Conservation (phyloP, 129 eudicot species). For the Rutidosis leptorrhynchoides region DNA sequence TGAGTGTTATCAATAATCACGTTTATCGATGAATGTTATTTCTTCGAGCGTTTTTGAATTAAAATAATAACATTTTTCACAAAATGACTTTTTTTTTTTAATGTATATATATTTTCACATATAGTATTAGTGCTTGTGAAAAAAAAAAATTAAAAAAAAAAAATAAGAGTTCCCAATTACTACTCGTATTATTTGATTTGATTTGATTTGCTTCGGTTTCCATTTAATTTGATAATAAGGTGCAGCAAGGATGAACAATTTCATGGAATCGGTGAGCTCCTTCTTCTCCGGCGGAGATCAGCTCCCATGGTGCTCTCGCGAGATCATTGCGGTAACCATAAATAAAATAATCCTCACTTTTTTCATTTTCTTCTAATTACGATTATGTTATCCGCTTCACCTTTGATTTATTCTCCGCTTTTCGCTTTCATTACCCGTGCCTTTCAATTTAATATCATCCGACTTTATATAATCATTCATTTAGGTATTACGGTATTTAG, state of each 20-base stretch:
- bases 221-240: background rate
- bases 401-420: background rate
- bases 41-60: too few species aligned
- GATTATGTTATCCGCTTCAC: too few species aligned
- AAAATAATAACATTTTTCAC: too few species aligned
- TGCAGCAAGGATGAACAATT: conserved; percentile 35
- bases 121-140: too few species aligned
- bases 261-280: conserved; percentile 45
- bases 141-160: too few species aligned
- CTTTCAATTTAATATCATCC: background rate
- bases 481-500: background rate
- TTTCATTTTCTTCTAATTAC: background rate
- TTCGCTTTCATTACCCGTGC: background rate
- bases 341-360: too few species aligned
- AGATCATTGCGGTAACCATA: conserved; percentile 52
- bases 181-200: too few species aligned
- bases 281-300: conserved; percentile 68
- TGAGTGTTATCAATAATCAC: too few species aligned
- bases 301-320: conserved; percentile 68
- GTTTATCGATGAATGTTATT: too few species aligned
- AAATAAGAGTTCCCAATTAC: background rate
- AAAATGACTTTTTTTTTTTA: too few species aligned
- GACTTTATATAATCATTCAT: background rate
- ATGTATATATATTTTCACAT: too few species aligned
- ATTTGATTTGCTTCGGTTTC: background rate